Base-by-base conservation (phyloP, 1,284 basidiomycete species). In the Hypsizygus ulmarius region DNA sequence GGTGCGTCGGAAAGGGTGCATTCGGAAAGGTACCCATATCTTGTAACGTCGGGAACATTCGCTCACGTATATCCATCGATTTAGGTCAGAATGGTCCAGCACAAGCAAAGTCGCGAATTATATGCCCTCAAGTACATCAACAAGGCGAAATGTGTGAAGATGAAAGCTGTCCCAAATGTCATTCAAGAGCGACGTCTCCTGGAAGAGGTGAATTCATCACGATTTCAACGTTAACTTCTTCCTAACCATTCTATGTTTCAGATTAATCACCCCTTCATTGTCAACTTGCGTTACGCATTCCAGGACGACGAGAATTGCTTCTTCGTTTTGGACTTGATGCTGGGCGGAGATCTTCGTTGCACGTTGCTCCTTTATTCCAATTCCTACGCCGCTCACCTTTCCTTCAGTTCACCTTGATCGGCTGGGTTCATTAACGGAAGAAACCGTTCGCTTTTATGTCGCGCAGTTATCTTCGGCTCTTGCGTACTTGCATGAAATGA, bases 111-210 rank as follows among this genome's bases (percentile, higher is more conserved):
- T 12, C 89, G 92, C 53, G 90, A 93, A 18, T 77, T 99, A 28
- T 98, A 95, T 63, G 96, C 96, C 7, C 83, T 99, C 66, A 99
- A 99, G 70, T 99, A 99, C 72, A 99, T 99, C 73, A 98, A 98
- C 78, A 99, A 99, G 69, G 67, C 86, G 30, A 96, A 96, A 77
- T 97, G 94, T 63, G 91, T 97, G 56, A 95, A 94, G 76, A 97
- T 97, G 92, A 93, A 93, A 62, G 94, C 95, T 1, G 93, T 97
- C 27, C 87, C 93, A 36, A 98, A 99, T 67, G 93, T 98, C 63
- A 87, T 99, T 39, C 95, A 98, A 67, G 96, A 97, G 68, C 81
- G 94, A 34, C 76, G 93, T 33, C 69, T 97, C 32, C 77, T 97
- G 28, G 94, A 97, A 70, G 94, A 97, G 82, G 92, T 91, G 50